Evolutionary conservation across 805 yeast genomes (phyloP), one percentile per base, ranked within the genome.

Genomic region (Starmerella scarabaei): DNA sequence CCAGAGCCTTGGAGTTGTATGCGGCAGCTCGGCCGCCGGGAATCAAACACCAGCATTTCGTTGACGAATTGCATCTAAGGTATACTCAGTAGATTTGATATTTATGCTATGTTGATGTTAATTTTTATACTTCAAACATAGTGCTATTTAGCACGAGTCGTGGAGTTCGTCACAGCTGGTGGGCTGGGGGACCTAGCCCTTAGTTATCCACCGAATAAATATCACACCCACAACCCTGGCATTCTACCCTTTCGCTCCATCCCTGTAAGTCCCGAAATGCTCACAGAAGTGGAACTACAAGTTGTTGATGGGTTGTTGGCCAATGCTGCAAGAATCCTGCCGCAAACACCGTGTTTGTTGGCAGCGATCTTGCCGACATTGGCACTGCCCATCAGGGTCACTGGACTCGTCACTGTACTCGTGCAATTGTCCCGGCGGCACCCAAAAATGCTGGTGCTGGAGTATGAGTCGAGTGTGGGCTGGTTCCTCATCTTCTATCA

Each of bases 1-100:
- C 63, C 28, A 80, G 75, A 35, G 81, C 88, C 0, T 65, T 80
- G 14, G 69, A 64, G 11, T 75, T 75, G 1, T 80, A 76, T 54
- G 65, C 61, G 35, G 48, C 33, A 0, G 74, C 82, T 3, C 69
- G 80, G 50, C 61, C 67, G 9, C 85, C 86, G 0, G 88, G 88
- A 1, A 76, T 80, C 41, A 76, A 76, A 53, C 91, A 80, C 55
- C 79, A 75, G 9, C 88, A 80, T 56, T 80, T 80, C 53, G 67
- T 77, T 14, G 84, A 79, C 57, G 83, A 78, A 21, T 62, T 80
- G 32, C 74, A 78, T 54, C 71, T 80, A 21, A 58, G 83, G 36
- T 78, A 80, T 51, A 5, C 33, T 21, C 27, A 17, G 7, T 15
- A 15, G 33, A 18, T 15, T 23, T 6, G 6, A 12, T 34, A 17